phyloP scores from a whole-genome alignment of 2,329 filamentous ascomycete species.

The Aschersonia sp. region DNA sequence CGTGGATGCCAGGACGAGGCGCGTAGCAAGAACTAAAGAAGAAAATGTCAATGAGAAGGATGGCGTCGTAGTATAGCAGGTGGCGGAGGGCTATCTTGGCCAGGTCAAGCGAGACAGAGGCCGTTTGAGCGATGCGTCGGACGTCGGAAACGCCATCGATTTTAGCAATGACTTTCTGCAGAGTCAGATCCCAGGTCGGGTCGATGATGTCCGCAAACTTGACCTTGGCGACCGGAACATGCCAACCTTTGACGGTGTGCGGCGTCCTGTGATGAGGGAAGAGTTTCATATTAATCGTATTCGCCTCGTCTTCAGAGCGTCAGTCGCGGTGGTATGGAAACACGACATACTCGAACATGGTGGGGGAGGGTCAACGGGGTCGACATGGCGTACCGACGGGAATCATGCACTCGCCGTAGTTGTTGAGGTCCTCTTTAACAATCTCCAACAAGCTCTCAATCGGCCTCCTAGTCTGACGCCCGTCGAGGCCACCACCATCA shows the following conservation, averaged over 20 bases:
- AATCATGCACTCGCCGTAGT: constrained; percentile 97
- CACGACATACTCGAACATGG: neutral
- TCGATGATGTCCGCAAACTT: constrained; percentile 49
- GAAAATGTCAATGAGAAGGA: constrained; percentile 86
- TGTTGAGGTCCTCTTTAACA: constrained; percentile 77
- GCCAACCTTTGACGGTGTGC: constrained; percentile 67
- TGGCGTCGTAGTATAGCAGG: constrained; percentile 82
- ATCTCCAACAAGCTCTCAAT: constrained; percentile 79
- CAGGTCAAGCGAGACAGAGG: constrained; percentile 75
- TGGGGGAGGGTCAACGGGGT: neutral
- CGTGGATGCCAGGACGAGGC: constrained; percentile 58
- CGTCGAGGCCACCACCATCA: constrained; percentile 19
- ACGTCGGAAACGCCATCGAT: constrained; percentile 89
- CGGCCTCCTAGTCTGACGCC: constrained; percentile 37
- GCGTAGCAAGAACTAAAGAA: constrained; percentile 89
- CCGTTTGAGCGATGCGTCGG: constrained; percentile 68
- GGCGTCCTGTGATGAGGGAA: constrained; percentile 73
- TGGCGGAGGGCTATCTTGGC: constrained; percentile 79
- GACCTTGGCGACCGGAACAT: constrained; percentile 70
- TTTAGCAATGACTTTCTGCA: constrained; percentile 65
- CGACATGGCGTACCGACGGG: constrained; percentile 56
- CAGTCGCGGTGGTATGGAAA: neutral
- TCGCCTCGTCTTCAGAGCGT: constrained; percentile 56
- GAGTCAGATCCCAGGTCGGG: constrained; percentile 60
- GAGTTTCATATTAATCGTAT: constrained; percentile 91